phyloP scores from a whole-genome alignment of 306 rosid species.

The Cucurbita moschata region DNA sequence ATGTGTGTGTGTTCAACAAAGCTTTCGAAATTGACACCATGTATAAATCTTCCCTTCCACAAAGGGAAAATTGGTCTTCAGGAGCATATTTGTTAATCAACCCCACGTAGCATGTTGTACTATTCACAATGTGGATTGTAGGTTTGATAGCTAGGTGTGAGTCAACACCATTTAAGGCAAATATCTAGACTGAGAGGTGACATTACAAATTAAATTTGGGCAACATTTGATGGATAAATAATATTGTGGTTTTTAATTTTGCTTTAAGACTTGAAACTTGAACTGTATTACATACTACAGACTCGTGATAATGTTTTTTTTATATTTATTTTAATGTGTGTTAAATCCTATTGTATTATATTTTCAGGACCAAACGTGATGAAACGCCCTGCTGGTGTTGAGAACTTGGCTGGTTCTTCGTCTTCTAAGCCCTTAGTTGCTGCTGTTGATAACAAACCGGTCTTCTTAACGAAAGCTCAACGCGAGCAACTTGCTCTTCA shows the following conservation, averaged over 20 bases:
- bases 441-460: slow-evolving; percentile 21
- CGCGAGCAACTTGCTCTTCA: slow-evolving; percentile 61
- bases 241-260: neutral
- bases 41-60: neutral
- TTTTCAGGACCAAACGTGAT: neutral
- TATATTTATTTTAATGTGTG: neutral
- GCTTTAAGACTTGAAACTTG: neutral
- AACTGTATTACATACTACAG: neutral
- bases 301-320: neutral
- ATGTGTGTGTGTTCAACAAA: neutral
- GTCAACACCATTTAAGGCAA: neutral
- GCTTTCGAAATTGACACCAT: neutral
- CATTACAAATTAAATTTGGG: neutral
- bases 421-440: neutral
- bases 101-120: neutral
- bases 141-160: neutral
- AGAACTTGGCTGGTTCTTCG: neutral
- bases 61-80: neutral
- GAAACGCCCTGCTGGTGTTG: neutral
- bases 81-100: neutral
- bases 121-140: neutral
- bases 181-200: neutral
- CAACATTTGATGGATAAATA: neutral
- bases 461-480: slow-evolving; percentile 61
- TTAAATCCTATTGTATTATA: neutral